phyloP scores from a whole-genome alignment of 2,329 filamentous ascomycete genomes.

The Epichloe brachyelytri region DNA sequence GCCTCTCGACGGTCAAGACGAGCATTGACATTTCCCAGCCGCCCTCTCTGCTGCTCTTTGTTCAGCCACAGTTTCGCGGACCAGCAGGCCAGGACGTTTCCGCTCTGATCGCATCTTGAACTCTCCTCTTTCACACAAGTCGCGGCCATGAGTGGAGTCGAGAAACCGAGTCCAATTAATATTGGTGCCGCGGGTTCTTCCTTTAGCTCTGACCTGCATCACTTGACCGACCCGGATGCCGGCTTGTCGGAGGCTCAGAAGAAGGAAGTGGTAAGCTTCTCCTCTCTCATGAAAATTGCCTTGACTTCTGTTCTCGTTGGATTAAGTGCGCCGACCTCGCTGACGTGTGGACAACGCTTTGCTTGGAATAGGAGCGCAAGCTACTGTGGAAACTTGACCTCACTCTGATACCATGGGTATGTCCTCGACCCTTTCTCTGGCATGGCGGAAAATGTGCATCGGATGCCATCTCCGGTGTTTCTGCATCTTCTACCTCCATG shows the following conservation, averaged over 20 bases:
- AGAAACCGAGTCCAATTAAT: constrained; percentile 11
- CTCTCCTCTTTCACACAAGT: too few species aligned
- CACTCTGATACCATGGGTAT: constrained; percentile 45
- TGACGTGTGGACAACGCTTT: not conserved
- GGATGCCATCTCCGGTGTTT: not conserved
- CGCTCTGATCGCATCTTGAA: too few species aligned
- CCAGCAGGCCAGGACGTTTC: too few species aligned
- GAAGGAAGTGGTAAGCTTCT: constrained; percentile 41
- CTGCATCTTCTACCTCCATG: not conserved
- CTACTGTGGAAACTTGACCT: constrained; percentile 50
- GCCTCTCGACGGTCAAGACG: too few species aligned
- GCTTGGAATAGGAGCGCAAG: constrained; percentile 39
- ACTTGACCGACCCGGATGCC: constrained; percentile 36
- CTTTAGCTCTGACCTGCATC: constrained; percentile 16
- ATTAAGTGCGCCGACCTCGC: not conserved
- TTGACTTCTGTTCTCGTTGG: not conserved
- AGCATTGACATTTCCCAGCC: too few species aligned
- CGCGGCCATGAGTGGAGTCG: constrained; percentile 19
- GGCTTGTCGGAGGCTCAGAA: constrained; percentile 51
- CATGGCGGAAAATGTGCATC: not conserved
- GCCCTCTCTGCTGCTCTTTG: too few species aligned
- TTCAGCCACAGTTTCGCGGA: too few species aligned
- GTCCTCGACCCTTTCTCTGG: constrained; percentile 6
- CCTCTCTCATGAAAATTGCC: not conserved
- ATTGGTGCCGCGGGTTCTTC: constrained; percentile 15